Conservation (phyloP, 306 rosid genomes). For the Begonia loranthoides region DNA sequence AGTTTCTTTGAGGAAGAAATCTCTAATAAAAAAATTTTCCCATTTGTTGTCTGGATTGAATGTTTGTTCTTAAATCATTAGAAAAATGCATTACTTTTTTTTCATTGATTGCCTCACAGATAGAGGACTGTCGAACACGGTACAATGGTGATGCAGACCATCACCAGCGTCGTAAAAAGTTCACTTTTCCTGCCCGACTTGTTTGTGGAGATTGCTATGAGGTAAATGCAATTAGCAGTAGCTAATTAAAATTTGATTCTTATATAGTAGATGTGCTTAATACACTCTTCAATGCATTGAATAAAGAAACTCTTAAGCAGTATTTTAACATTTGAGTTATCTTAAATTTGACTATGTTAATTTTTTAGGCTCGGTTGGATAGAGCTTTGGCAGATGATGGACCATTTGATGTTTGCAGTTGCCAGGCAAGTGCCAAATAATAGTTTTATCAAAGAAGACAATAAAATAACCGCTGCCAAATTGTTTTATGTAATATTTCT, state of each 20-base stretch:
- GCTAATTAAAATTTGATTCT: background rate
- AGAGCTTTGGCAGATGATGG: slow-evolving; percentile 74
- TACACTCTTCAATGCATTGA: too few species aligned
- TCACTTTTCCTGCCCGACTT: slow-evolving; percentile 88
- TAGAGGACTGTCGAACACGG: slow-evolving; percentile 93
- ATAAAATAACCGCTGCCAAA: background rate
- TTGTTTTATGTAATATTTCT: too few species aligned
- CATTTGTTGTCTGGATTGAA: background rate
- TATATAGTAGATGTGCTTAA: too few species aligned
- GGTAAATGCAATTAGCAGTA: slow-evolving; percentile 28
- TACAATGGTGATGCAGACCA: slow-evolving; percentile 95
- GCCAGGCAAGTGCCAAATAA: slow-evolving; percentile 44
- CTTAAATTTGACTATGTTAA: background rate
- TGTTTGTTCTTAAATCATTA: too few species aligned
- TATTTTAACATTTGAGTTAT: too few species aligned
- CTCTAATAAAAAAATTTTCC: too few species aligned
- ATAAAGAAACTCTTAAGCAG: too few species aligned
- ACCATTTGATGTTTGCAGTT: slow-evolving; percentile 83
- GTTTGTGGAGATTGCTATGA: slow-evolving; percentile 92
- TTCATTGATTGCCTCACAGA: slow-evolving; percentile 21
- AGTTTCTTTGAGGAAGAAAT: background rate
- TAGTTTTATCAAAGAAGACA: slow-evolving; percentile 1
- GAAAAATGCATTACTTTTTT: too few species aligned
- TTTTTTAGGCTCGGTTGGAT: slow-evolving; percentile 62
- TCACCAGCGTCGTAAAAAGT: slow-evolving; percentile 87